Evolutionary conservation across 805 yeast genomes (phyloP).

Genomic region (Wickerhamomyces xylosicus): DNA sequence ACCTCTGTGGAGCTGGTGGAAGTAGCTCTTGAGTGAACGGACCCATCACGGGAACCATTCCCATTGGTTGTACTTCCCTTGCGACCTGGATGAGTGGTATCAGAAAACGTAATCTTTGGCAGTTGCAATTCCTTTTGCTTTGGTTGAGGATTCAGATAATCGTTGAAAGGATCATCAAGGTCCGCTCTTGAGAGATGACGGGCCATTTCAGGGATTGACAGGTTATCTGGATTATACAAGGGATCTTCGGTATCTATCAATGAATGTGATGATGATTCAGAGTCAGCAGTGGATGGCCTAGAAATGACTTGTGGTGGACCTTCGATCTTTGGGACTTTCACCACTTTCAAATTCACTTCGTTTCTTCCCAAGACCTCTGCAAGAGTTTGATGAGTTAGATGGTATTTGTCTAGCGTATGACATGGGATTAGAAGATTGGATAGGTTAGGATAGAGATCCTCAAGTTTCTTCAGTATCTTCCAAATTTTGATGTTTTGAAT

Average conservation of each 20-base stretch:
- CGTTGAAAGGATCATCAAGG: background rate
- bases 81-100: background rate
- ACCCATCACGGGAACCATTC: background rate
- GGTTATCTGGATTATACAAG: background rate
- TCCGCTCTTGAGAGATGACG: background rate
- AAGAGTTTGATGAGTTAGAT: background rate
- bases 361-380: background rate
- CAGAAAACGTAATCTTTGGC: background rate
- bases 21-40: background rate
- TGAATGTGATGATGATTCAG: background rate
- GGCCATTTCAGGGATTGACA: background rate
- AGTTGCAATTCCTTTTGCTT: background rate
- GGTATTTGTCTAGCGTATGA: background rate
- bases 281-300: background rate
- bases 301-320: background rate
- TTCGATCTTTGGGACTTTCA: background rate
- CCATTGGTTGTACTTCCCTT: background rate
- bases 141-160: background rate
- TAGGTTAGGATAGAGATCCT: background rate
- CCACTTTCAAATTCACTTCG: background rate
- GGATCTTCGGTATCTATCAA: background rate
- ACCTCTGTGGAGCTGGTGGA: background rate
- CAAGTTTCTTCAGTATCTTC: background rate
- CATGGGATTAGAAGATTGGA: background rate
- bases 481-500: background rate